Conservation (phyloP, 345 rosid genomes). For the Eutrema yunnanense region DNA sequence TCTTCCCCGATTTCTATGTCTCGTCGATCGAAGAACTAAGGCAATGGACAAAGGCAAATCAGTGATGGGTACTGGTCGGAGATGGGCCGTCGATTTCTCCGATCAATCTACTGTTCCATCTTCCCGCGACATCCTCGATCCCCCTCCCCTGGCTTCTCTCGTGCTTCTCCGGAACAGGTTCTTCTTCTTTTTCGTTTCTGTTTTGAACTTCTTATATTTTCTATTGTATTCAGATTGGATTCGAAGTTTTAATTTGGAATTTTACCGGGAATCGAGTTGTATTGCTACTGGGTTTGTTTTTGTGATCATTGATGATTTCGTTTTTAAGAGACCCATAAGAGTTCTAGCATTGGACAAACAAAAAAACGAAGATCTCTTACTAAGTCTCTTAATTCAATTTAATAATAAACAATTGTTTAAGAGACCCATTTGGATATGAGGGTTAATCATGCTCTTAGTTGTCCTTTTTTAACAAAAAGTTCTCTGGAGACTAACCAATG, state of each 20-base stretch:
- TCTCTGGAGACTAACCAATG: constrained; percentile 52
- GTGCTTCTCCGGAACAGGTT: constrained; percentile 89
- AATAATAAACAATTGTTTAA: too few species aligned
- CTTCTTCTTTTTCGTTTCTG: neutral
- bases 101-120: constrained; percentile 71
- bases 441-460: neutral
- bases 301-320: neutral
- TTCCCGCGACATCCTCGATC: constrained; percentile 88
- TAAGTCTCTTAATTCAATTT: too few species aligned
- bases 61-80: constrained; percentile 87
- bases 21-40: neutral
- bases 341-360: too few species aligned
- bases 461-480: neutral
- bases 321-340: constrained; percentile 39
- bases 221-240: neutral
- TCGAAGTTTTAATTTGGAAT: neutral
- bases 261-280: neutral
- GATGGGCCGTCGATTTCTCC: constrained; percentile 98
- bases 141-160: constrained; percentile 68
- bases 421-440: too few species aligned
- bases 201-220: neutral
- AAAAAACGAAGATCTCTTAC: too few species aligned
- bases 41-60: constrained; percentile 95
- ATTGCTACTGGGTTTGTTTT: neutral
- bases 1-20: neutral